Evolutionary conservation across 768 basidiomycete species (phyloP), one percentile per base, ranked within the genome.

Genomic region (Fomitopsis pulvina): DNA sequence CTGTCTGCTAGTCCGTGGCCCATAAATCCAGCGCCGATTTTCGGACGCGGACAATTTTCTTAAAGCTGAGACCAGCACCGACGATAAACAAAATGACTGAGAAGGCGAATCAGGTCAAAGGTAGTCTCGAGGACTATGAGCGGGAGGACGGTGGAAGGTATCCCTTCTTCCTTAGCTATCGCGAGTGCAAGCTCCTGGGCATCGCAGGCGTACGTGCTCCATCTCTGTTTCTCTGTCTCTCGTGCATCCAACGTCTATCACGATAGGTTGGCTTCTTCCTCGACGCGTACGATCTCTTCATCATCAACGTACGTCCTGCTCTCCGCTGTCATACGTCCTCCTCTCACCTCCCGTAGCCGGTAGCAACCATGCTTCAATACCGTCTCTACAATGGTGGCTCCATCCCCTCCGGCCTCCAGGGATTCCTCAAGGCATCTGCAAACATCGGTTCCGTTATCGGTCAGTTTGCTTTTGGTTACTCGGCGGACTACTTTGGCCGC

Each of bases 381-480:
- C 74, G 81, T 26, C 69, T 84, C 16, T 85, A 82, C 57, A 72
- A 65, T 40, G 80, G 80, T 2, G 49, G 59, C 0, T 56, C 63
- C 22, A 74, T 85, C 12, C 84, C 84, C 0, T 48, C 70, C 0
- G 72, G 76, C 48, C 70, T 82, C 5, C 68, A 82, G 61, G 84
- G 83, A 18, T 71, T 85, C 47, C 52, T 86, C 58, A 83, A 86
- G 58, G 83, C 84, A 3, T 66, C 72, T 3, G 83, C 85, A 2
- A 86, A 86, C 63, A 85, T 87, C 39, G 84, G 83, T 1, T 79
- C 78, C 53, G 83, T 87, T 54, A 77, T 86, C 46, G 84, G 81
- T 43, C 83, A 85, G 66, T 79, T 85, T 55, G 58, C 58, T 1
- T 85, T 84, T 51, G 83, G 81, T 78, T 84, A 83, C 53, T 66